Conservation (phyloP, 2,329 filamentous ascomycete species). For the Lasiodiplodia gonubiensis region DNA sequence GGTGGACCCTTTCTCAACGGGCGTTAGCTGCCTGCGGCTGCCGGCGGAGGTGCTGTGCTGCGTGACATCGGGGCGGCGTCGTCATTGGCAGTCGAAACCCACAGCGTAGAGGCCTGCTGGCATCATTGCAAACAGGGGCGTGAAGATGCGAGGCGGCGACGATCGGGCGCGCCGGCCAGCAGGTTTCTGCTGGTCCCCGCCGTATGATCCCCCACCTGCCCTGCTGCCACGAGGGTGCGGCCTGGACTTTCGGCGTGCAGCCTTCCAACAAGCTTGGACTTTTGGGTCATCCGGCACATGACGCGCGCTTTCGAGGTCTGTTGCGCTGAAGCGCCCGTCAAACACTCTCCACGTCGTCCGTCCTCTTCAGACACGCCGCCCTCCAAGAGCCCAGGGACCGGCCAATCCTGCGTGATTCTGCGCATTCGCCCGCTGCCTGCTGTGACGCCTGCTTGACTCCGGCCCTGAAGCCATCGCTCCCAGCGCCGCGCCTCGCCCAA, state of each 20-base stretch:
- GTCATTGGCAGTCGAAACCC: conserved; percentile 8
- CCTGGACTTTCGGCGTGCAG: neutral
- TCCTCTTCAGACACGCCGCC: neutral
- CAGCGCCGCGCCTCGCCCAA: conserved; percentile 11
- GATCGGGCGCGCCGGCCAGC: conserved; percentile 17
- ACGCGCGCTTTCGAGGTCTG: conserved; percentile 3
- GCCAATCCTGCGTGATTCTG: conserved; percentile 1
- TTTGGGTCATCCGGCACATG: conserved; percentile 16
- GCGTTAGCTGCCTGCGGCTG: neutral
- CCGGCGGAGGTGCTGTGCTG: neutral
- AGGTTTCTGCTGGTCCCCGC: conserved; percentile 12
- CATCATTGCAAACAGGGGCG: conserved; percentile 3
- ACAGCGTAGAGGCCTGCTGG: neutral
- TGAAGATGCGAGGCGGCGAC: conserved; percentile 5
- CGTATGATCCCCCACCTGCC: conserved; percentile 9
- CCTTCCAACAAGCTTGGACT: neutral
- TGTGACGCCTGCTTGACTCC: conserved; percentile 22
- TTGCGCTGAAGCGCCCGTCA: conserved; percentile 12
- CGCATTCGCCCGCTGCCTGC: conserved; percentile 12
- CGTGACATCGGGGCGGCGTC: conserved; percentile 1
- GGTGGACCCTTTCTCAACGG: neutral
- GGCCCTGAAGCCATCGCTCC: conserved; percentile 15
- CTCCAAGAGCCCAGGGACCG: conserved; percentile 8
- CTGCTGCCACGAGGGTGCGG: conserved; percentile 20
- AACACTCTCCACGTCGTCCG: conserved; percentile 1